Evolutionary conservation across 345 rosid genomes (phyloP), one percentile per base, ranked within the genome.

Genomic region (Eucalyptus tenuipes): DNA sequence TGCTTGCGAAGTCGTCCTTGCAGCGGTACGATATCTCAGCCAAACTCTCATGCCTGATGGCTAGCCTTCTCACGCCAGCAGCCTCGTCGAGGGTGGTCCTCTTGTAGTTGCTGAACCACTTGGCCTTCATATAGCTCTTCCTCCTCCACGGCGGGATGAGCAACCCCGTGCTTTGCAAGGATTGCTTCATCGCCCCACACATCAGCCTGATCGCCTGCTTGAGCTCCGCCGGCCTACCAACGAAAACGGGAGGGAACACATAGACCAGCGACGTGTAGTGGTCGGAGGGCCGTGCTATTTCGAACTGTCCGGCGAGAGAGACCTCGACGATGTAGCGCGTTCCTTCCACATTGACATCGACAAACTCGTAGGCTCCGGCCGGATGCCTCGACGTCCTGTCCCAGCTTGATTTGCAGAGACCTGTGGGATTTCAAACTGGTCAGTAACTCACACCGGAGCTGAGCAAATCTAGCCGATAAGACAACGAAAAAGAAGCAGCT

Each of bases 401-500:
- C 99, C 99, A 97, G 55, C 91, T 90, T 4, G 97, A 94, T 87
- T 96, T 95, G 99, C 99, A 97, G 4, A 98, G 94, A 55, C 99
- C 98, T 96, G 88, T 7, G 10, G 3, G 29, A 87, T 29, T 3
- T 87, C 53, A 40, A 50, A 57, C 37, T 48, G 4, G 86, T 85
- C 55, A 49, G 86, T 8, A 52, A n/a, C 84, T 20, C 15, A 6
- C 47, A 0, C 29, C 47, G 47, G 84, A 40, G 29, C 16, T 22
- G 87, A 49, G 61, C 44, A 5, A 18, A 8, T 49, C 71, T 33
- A 7, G 10, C 6, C 13, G 4, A 37, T 85, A 84, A 84, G 15
- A 17, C 31, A 59, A 29, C 16, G 7, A 85, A 49, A 17, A n/a
- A 92, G 47, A 10, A 75, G 81, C 2, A 37, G 47, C 47, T 37